Evolutionary conservation across 257 asterid genomes (phyloP).

Genomic region (Datura wrightii): DNA sequence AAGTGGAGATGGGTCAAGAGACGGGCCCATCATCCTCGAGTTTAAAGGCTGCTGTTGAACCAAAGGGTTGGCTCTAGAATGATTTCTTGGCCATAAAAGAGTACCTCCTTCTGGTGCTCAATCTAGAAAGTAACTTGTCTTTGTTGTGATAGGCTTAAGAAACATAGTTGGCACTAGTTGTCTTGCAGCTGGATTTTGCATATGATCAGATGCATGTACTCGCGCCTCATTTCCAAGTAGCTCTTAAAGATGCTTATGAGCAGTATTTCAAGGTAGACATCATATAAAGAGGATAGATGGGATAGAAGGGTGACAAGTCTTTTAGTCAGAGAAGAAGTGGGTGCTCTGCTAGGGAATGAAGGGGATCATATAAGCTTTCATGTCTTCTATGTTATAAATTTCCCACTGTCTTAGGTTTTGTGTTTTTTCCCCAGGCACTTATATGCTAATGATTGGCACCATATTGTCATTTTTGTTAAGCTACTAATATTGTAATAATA

Average conservation of each 20-base stretch:
- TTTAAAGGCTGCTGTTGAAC: neutral
- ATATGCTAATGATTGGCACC: neutral
- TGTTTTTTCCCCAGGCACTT: neutral
- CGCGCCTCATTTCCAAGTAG: neutral
- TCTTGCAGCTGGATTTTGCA: slow-evolving; percentile 13
- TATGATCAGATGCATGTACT: neutral
- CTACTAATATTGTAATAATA: neutral
- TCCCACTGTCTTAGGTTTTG: neutral
- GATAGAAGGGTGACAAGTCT: neutral
- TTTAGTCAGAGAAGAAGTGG: neutral
- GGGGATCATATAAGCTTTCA: neutral
- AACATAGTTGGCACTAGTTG: neutral
- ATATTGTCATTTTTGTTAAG: neutral
- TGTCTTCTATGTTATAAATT: neutral
- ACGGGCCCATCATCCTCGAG: neutral
- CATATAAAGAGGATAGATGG: neutral
- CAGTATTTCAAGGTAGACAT: slow-evolving; percentile 16
- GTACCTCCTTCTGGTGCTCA: neutral
- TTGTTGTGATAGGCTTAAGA: neutral
- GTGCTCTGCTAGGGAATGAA: neutral
- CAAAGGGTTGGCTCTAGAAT: neutral
- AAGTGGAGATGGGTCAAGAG: neutral
- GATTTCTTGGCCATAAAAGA: neutral
- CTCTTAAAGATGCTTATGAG: slow-evolving; percentile 3
- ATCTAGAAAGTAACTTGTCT: neutral